Conservation (phyloP, 306 rosid genomes). For the Crataegus laevigata region DNA sequence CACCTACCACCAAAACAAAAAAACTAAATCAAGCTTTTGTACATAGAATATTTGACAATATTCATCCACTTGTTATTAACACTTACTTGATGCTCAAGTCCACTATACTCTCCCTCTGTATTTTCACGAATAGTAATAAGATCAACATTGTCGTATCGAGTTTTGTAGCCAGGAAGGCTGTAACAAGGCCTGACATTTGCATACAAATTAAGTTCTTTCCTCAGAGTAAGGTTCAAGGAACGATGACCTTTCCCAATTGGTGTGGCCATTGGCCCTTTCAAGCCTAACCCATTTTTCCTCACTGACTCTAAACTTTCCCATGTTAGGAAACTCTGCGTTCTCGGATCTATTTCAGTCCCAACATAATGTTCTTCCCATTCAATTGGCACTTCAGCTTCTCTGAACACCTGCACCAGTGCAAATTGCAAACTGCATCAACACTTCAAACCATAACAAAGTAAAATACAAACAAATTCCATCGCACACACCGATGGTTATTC, state of each 20-base stretch:
- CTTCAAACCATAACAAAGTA: not conserved
- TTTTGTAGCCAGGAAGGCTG: constrained; percentile 93
- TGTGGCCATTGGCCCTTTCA: constrained; percentile 99
- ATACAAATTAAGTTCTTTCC: constrained; percentile 91
- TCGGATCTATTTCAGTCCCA: constrained; percentile 68
- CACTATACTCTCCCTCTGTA: constrained; percentile 96
- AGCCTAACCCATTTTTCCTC: constrained; percentile 66
- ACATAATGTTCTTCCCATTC: constrained; percentile 98
- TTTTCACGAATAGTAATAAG: constrained; percentile 97
- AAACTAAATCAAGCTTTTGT: constrained; percentile 11
- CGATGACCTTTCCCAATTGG: constrained; percentile 99
- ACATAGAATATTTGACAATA: not conserved
- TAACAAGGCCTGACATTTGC: constrained; percentile 97
- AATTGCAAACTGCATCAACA: not conserved
- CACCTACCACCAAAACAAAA: constrained; percentile 49
- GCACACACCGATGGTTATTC: not conserved
- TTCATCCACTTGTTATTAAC: not conserved
- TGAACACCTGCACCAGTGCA: constrained; percentile 44
- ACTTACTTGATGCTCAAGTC: constrained; percentile 97
- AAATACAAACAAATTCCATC: not conserved
- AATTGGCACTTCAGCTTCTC: constrained; percentile 72
- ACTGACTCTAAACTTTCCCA: constrained; percentile 99
- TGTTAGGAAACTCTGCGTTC: constrained; percentile 89
- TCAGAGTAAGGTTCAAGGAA: constrained; percentile 88
- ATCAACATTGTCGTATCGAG: constrained; percentile 79